These are phyloP conservation scores for Pythium monospermum DNA, from an alignment of 352 stramenopile genomes.

Conservation along the genomic window DNA sequence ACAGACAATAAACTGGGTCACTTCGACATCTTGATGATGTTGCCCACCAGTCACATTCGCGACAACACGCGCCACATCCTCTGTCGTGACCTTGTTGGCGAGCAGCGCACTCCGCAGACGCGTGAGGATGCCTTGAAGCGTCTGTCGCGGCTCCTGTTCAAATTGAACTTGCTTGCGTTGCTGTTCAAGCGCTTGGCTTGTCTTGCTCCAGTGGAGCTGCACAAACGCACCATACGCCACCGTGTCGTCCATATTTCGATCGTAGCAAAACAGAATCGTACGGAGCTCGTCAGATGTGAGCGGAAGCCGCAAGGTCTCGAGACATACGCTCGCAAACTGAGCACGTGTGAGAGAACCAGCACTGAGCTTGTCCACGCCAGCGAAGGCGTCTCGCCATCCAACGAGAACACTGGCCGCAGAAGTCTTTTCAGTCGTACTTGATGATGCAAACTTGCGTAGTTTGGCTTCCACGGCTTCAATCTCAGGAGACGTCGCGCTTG, in stretches of 20 bases:
- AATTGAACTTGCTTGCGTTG: slow-evolving; percentile 24
- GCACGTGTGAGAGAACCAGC: slow-evolving; percentile 24
- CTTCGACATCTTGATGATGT: not conserved
- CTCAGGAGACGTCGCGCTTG: slow-evolving; percentile 18
- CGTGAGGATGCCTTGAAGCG: not conserved
- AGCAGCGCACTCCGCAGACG: not conserved
- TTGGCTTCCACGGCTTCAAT: slow-evolving; percentile 47
- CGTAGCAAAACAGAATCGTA: slow-evolving; percentile 47
- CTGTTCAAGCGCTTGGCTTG: slow-evolving; percentile 2
- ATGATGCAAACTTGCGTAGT: slow-evolving; percentile 34
- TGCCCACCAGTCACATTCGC: not conserved
- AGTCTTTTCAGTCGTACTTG: slow-evolving; percentile 21
- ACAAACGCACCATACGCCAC: slow-evolving; percentile 49
- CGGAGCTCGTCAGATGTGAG: slow-evolving; percentile 49
- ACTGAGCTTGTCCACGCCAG: slow-evolving; percentile 19
- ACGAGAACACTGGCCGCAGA: slow-evolving; percentile 35
- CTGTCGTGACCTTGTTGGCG: not conserved
- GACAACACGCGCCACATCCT: not conserved
- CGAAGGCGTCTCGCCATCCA: slow-evolving; percentile 40
- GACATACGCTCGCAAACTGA: slow-evolving; percentile 38
- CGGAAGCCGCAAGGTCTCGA: slow-evolving; percentile 28
- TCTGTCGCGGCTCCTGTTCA: not conserved
- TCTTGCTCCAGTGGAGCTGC: slow-evolving; percentile 51
- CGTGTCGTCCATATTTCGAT: slow-evolving; percentile 41
- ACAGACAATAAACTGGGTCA: slow-evolving; percentile 13